These are phyloP conservation scores for Metarhizium humberi DNA, from an alignment of 2,329 filamentous ascomycete species.

Conservation along the genomic window DNA sequence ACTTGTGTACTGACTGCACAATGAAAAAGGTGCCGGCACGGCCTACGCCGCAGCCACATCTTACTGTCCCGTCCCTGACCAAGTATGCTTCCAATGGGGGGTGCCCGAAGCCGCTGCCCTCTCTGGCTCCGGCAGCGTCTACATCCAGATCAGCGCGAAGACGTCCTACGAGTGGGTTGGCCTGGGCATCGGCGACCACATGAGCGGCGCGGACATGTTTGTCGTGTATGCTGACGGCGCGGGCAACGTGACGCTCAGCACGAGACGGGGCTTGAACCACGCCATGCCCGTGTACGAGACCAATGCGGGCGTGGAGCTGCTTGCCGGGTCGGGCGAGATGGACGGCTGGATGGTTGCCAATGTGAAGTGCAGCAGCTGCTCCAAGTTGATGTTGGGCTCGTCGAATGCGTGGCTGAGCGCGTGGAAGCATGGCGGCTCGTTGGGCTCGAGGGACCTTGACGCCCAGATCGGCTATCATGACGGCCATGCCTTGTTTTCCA, in stretches of 20 bases:
- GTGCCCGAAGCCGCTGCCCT: conserved; percentile 40
- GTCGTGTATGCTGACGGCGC: conserved; percentile 49
- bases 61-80: conserved; percentile 30
- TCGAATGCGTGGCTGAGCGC: conserved; percentile 42
- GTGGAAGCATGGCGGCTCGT: conserved; percentile 37
- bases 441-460: conserved; percentile 31
- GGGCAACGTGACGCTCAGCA: conserved; percentile 53
- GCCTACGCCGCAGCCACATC: conserved; percentile 15
- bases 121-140: conserved; percentile 44
- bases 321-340: conserved; percentile 48
- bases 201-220: conserved; percentile 52
- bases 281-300: conserved; percentile 35
- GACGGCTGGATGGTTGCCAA: conserved; percentile 49
- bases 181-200: conserved; percentile 45
- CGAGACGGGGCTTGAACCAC: conserved; percentile 40
- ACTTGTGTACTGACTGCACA: background rate
- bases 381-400: conserved; percentile 33
- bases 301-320: conserved; percentile 38
- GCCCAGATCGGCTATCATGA: conserved; percentile 39
- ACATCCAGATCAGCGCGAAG: conserved; percentile 50
- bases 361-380: conserved; percentile 44
- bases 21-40: background rate
- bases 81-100: conserved; percentile 45
- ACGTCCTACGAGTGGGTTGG: conserved; percentile 46
- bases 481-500: conserved; percentile 28